These are phyloP conservation scores for Fragaria nilgerrensis DNA, from an alignment of 306 rosid genomes.

Conservation along the genomic window DNA sequence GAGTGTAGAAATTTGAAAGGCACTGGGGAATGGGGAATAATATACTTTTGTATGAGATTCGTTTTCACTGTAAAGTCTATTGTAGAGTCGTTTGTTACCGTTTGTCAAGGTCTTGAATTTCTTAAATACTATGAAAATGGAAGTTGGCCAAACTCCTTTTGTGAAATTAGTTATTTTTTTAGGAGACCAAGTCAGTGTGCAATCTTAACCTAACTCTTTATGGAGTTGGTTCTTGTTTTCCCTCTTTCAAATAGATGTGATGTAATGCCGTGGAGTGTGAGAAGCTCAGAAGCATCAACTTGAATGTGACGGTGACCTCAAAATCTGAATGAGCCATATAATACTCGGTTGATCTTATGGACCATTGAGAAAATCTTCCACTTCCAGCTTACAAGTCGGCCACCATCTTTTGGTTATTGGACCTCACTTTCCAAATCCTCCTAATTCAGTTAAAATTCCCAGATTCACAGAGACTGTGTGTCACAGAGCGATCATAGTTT, in stretches of 20 bases:
- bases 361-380: background rate
- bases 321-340: background rate
- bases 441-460: background rate
- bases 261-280: background rate
- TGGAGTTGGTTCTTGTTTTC: background rate
- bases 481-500: background rate
- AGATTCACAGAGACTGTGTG: background rate
- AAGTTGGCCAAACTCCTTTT: background rate
- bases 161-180: background rate
- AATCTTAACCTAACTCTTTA: background rate
- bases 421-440: background rate
- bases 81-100: background rate
- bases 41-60: background rate
- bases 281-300: background rate
- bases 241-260: background rate
- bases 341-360: background rate
- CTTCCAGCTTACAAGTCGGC: background rate
- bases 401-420: background rate
- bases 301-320: background rate
- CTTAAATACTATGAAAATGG: background rate
- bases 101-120: constrained; percentile 3
- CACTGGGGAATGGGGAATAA: constrained; percentile 5
- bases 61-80: background rate
- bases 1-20: background rate
- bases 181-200: background rate